These are phyloP conservation scores for Phoma sp. DNA, from an alignment of 2,329 filamentous ascomycete species.

Conservation along the genomic window DNA sequence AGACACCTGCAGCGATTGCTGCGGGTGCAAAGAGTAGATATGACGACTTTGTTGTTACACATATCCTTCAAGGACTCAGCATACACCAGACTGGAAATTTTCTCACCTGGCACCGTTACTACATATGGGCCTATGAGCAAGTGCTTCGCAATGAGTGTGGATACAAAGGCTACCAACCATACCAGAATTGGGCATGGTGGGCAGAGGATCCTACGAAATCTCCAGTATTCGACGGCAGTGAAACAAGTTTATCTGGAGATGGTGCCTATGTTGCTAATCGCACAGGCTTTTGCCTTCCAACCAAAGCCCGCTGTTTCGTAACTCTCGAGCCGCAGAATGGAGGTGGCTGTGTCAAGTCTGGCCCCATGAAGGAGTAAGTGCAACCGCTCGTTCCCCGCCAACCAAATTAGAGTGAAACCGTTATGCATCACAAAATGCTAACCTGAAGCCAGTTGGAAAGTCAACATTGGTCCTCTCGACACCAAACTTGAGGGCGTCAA, in stretches of 20 bases:
- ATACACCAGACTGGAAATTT: constrained; percentile 40
- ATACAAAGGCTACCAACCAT: constrained; percentile 28
- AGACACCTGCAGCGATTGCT: constrained; percentile 31
- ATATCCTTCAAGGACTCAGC: constrained; percentile 40
- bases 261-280: constrained; percentile 31
- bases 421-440: background rate
- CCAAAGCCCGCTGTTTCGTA: constrained; percentile 1
- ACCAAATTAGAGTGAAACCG: too few species aligned
- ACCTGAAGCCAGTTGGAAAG: constrained; percentile 40
- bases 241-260: constrained; percentile 43
- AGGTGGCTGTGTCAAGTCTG: constrained; percentile 21
- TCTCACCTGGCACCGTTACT: constrained; percentile 28
- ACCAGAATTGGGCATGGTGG: constrained; percentile 28
- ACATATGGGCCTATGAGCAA: constrained; percentile 23
- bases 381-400: too few species aligned
- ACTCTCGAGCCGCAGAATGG: constrained; percentile 20
- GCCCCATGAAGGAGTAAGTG: constrained; percentile 7
- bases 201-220: constrained; percentile 35
- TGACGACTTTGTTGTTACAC: constrained; percentile 44
- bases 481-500: constrained; percentile 46
- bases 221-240: constrained; percentile 29
- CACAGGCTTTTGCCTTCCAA: constrained; percentile 29
- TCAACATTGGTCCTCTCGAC: constrained; percentile 54
- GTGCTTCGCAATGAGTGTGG: constrained; percentile 29
- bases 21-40: constrained; percentile 40